Evolutionary conservation across 225 moss, liverwort and hornwort species (phyloP), one percentile per base, ranked within the genome.

Genomic region (Sphagnum contortum): DNA sequence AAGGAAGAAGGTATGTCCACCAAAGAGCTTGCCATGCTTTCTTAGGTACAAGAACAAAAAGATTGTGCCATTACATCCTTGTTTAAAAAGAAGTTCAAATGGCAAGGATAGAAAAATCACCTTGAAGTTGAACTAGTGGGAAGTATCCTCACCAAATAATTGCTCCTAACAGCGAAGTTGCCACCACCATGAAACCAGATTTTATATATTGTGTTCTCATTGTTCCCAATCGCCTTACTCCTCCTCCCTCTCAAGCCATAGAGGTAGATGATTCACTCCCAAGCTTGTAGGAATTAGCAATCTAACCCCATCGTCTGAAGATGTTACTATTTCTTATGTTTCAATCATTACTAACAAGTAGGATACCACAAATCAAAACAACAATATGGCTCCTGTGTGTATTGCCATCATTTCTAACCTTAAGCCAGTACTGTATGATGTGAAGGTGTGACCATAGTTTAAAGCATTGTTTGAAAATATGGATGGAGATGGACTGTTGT

Each of bases 401-500:
- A 71, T 78, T 68, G 59, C 76, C 64, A 64, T 76, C 79, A 76
- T 74, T 77, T 82, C 79, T 70, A 70, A 74, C 71, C 74, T 81
- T 75, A 91, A 89, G 77, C 81, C 85, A 72, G 80, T 78, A 75
- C 77, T 84, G 9, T 84, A 93, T 77, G 98, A 93, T 76, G 98
- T 98, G 87, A 91, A 87, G 73, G 98, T 98, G 77, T 93, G 98
- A 74, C 98, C 98, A 84, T 91, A 98, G 87, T 87, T 98, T 66
- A 98, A 98, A 86, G 76, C 84, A 76, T 81, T 99, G 73, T 99
- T 93, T 76, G 98, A 99, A 82, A 86, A 82, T 65, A 99, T 99
- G 98, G 98, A 99, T 76, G 93, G 98, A 76, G 91, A 91, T 86
- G 93, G 93, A 79, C 80, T 99, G 71, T 29, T 69, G 59, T 5